A percentile compares a stretch with the other conserved stretches of the same genome.
These are phyloP conservation scores for Tagetes erecta DNA, from an alignment of 129 eudicot genomes.

Conservation along the genomic window DNA sequence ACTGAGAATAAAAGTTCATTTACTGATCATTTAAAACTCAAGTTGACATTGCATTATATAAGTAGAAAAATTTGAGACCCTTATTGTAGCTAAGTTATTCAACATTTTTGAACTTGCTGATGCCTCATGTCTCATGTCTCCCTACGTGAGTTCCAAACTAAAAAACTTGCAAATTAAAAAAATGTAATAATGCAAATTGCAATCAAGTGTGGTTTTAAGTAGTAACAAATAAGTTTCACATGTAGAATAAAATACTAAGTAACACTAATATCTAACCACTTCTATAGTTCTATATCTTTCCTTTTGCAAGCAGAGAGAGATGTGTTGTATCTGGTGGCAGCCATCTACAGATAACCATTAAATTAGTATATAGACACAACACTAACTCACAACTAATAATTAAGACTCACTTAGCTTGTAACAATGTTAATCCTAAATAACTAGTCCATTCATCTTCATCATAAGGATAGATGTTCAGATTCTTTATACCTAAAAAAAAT, in stretches of 20 bases:
- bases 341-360: conserved; percentile 60
- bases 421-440: too few species aligned
- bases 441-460: conserved; percentile 88
- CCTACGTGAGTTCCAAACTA: conserved; percentile 91
- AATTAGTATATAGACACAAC: conserved; percentile 24
- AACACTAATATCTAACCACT: conserved; percentile 56
- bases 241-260: conserved; percentile 8
- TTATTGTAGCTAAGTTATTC: conserved; percentile 71
- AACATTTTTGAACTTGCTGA: conserved; percentile 62
- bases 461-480: conserved; percentile 72
- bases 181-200: neutral
- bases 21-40: too few species aligned
- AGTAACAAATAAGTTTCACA: conserved; percentile 12
- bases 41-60: too few species aligned
- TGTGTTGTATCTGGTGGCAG: conserved; percentile 83
- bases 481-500: conserved; percentile 57
- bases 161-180: conserved; percentile 52
- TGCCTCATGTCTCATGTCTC: too few species aligned
- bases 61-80: conserved; percentile 9
- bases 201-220: conserved; percentile 1
- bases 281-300: too few species aligned
- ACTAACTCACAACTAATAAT: too few species aligned
- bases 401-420: too few species aligned
- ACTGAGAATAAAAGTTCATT: too few species aligned
- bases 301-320: conserved; percentile 86